Evolutionary conservation across 2,329 filamentous ascomycete genomes (phyloP).

Genomic region (Mycocentrospora acerina): DNA sequence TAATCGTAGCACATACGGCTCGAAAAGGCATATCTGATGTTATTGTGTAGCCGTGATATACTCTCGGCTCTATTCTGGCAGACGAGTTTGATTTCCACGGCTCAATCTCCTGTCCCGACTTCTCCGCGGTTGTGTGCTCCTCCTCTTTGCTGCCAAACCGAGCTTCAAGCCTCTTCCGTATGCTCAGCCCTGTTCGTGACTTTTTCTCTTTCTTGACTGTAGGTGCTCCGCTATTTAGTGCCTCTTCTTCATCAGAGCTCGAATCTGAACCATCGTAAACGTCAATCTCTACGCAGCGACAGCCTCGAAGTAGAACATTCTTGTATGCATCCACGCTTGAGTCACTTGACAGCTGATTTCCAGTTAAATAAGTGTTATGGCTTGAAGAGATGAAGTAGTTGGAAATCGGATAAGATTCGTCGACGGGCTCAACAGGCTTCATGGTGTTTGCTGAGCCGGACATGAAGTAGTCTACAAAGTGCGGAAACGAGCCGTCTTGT

Average conservation of each 20-base stretch:
- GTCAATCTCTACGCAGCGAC: constrained; percentile 91
- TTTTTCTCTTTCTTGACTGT: constrained; percentile 31
- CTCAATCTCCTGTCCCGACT: constrained; percentile 19
- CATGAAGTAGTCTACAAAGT: constrained; percentile 49
- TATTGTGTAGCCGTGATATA: constrained; percentile 80
- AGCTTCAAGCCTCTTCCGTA: constrained; percentile 39
- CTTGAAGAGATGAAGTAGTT: constrained; percentile 95
- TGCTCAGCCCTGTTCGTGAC: constrained; percentile 29
- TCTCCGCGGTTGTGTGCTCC: constrained; percentile 10
- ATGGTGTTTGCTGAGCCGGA: constrained; percentile 47
- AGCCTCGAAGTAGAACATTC: constrained; percentile 72
- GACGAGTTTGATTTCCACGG: constrained; percentile 37
- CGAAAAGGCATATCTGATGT: constrained; percentile 86
- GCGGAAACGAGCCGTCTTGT: constrained; percentile 32
- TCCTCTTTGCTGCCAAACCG: constrained; percentile 29
- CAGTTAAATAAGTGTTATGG: constrained; percentile 89
- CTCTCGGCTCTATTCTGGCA: constrained; percentile 65
- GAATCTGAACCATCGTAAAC: constrained; percentile 75
- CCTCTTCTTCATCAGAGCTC: constrained; percentile 40
- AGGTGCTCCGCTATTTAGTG: constrained; percentile 15
- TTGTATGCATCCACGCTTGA: constrained; percentile 78
- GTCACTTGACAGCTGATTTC: constrained; percentile 79
- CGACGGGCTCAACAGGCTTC: constrained; percentile 50
- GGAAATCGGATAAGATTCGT: constrained; percentile 69
- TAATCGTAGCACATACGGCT: constrained; percentile 79